Conservation (phyloP, 2,329 filamentous ascomycete genomes). For the Trichoderma koningiopsis region DNA sequence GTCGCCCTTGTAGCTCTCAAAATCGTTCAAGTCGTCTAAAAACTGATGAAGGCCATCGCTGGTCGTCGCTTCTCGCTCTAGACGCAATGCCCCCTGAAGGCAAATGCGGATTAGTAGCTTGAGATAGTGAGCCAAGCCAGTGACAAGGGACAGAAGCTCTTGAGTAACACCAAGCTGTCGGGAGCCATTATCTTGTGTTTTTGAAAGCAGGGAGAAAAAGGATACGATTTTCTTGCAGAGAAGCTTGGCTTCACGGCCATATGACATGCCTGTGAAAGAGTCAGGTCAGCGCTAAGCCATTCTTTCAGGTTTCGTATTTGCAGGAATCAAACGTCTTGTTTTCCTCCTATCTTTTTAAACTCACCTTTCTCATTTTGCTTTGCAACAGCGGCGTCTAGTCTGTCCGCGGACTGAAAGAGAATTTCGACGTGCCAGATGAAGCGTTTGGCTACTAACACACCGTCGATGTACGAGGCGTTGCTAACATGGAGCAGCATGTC, state of each 20-base stretch:
- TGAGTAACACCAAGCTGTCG: conserved; percentile 94
- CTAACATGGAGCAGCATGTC: conserved; percentile 99
- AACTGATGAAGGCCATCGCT: conserved; percentile 79
- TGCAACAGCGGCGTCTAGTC: conserved; percentile 74
- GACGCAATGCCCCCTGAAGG: conserved; percentile 85
- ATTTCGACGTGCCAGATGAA: conserved; percentile 97
- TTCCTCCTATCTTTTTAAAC: conserved; percentile 30
- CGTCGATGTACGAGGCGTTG: conserved; percentile 94
- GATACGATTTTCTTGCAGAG: conserved; percentile 99
- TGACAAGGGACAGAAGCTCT: conserved; percentile 95
- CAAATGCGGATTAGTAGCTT: conserved; percentile 97
- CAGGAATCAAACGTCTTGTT: neutral
- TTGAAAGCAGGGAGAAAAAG: conserved; percentile 93
- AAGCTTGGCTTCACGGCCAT: conserved; percentile 93
- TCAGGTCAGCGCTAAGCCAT: neutral
- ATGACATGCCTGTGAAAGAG: conserved; percentile 68
- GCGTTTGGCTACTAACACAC: conserved; percentile 89
- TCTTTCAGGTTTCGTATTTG: neutral
- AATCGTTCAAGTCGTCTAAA: conserved; percentile 77
- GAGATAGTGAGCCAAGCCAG: conserved; percentile 92
- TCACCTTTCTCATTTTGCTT: conserved; percentile 73
- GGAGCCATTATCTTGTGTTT: conserved; percentile 88
- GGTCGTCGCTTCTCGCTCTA: conserved; percentile 80
- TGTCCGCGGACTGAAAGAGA: conserved; percentile 84
- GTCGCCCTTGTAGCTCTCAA: conserved; percentile 75